A percentile compares a stretch with the other conserved stretches of the same genome.
Conservation (phyloP, 495 filamentous ascomycete genomes). For the Aspergillus ellipticus region DNA sequence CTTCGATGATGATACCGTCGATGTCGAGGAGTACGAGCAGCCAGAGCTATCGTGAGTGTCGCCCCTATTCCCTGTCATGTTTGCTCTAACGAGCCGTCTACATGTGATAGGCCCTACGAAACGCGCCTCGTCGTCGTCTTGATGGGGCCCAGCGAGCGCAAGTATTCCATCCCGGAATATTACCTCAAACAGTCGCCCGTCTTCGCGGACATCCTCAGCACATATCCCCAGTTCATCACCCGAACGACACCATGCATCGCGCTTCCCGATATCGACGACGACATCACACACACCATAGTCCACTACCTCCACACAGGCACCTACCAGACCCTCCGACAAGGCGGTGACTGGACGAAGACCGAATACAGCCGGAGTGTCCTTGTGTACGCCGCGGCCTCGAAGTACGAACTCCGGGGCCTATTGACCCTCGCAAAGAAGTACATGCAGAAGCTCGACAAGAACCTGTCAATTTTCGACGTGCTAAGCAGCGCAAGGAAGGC, state of each 20-base stretch:
- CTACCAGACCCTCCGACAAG: conserved; percentile 8
- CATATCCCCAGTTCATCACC: conserved; percentile 1
- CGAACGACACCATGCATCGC: not conserved
- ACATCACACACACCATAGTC: conserved; percentile 18
- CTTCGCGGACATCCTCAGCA: conserved; percentile 49
- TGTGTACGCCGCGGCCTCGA: not conserved
- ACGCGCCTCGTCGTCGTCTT: conserved; percentile 2
- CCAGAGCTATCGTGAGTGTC: not conserved
- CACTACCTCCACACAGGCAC: conserved; percentile 14
- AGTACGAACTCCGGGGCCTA: conserved; percentile 5
- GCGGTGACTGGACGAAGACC: not conserved
- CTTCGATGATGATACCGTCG: not conserved
- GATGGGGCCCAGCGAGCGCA: conserved; percentile 29
- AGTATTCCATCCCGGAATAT: conserved; percentile 35
- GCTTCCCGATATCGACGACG: conserved; percentile 10
- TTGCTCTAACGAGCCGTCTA: not conserved
- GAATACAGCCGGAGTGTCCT: conserved; percentile 7
- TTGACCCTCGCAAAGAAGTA: not conserved
- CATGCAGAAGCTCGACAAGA: conserved; percentile 7
- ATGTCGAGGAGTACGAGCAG: not conserved
- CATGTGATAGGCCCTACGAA: conserved; percentile 6
- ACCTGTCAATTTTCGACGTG: conserved; percentile 4
- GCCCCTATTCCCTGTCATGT: not conserved
- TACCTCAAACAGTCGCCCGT: conserved; percentile 9
- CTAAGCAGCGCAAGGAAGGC: conserved; percentile 1